Evolutionary conservation across 306 rosid genomes (phyloP).

Genomic region (Crataegus laevigata): DNA sequence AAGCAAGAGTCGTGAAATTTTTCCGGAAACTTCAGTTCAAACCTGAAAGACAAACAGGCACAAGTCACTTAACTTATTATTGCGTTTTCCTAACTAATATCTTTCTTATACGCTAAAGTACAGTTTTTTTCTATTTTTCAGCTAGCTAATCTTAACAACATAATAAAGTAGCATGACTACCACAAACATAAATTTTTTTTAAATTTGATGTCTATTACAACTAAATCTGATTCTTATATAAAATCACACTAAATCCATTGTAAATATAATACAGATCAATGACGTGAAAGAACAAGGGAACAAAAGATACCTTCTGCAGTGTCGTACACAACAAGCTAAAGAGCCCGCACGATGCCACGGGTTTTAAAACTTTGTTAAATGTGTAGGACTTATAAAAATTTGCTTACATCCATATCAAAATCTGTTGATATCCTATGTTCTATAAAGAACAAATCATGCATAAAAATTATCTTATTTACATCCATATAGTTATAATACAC

Average conservation of each 20-base stretch:
- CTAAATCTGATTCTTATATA: neutral
- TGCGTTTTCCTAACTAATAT: neutral
- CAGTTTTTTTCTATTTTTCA: neutral
- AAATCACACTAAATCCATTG: neutral
- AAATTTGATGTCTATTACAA: neutral
- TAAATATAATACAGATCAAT: neutral
- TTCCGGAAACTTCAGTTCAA: neutral
- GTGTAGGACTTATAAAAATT: too few relatives aligned
- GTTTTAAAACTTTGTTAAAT: too few relatives aligned
- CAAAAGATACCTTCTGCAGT: conserved; percentile 77
- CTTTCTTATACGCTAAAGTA: neutral
- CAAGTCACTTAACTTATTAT: neutral
- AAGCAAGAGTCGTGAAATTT: neutral
- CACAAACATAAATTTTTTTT: neutral
- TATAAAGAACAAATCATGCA: too few relatives aligned
- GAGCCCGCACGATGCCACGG: too few relatives aligned
- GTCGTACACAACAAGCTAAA: conserved; percentile 91
- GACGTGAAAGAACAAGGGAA: conserved; percentile 5
- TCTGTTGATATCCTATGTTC: too few relatives aligned
- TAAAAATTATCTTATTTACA: too few relatives aligned
- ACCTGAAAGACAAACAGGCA: neutral
- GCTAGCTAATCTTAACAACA: neutral
- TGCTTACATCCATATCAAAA: too few relatives aligned
- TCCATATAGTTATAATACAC: too few relatives aligned
- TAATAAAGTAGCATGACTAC: neutral